Evolutionary conservation across 768 basidiomycete species (phyloP).

Genomic region (Russula lepida): DNA sequence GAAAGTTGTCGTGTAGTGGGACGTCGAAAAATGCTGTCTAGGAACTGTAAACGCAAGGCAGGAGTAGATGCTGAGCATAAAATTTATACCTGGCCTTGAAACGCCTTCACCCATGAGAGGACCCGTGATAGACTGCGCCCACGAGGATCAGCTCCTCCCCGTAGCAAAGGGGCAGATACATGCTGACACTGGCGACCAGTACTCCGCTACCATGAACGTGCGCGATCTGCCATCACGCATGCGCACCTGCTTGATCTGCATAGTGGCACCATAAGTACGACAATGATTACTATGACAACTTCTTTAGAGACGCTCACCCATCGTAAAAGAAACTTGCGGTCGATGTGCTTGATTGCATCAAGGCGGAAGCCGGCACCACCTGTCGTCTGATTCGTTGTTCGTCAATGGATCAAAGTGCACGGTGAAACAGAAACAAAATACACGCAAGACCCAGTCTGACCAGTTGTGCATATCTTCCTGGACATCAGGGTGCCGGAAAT

Average conservation of each 20-base stretch:
- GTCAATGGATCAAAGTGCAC: not conserved
- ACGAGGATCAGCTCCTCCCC: slow-evolving; percentile 22
- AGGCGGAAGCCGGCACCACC: slow-evolving; percentile 70
- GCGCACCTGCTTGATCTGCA: slow-evolving; percentile 48
- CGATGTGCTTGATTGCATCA: slow-evolving; percentile 89
- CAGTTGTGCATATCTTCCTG: slow-evolving; percentile 64
- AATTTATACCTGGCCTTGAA: slow-evolving; percentile 52
- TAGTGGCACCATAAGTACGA: not conserved
- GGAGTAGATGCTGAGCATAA: not conserved
- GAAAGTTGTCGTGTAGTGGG: slow-evolving; percentile 78
- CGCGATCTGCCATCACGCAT: slow-evolving; percentile 34
- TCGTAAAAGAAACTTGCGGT: slow-evolving; percentile 54
- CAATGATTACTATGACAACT: not conserved
- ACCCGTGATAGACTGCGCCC: slow-evolving; percentile 36
- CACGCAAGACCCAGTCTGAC: slow-evolving; percentile 70
- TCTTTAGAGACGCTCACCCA: slow-evolving; percentile 44
- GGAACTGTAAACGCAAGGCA: slow-evolving; percentile 2
- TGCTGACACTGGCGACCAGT: slow-evolving; percentile 67
- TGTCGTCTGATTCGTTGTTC: slow-evolving; percentile 41
- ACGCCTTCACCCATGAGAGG: slow-evolving; percentile 48
- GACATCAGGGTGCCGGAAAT: slow-evolving; percentile 77
- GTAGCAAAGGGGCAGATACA: not conserved
- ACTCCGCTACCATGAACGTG: slow-evolving; percentile 71
- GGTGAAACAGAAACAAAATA: slow-evolving; percentile 18
- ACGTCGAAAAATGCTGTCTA: slow-evolving; percentile 90